A percentile compares a stretch with the other conserved stretches of the same genome.
Conservation (phyloP, 768 basidiomycete genomes). For the Scleroderma citrinum region DNA sequence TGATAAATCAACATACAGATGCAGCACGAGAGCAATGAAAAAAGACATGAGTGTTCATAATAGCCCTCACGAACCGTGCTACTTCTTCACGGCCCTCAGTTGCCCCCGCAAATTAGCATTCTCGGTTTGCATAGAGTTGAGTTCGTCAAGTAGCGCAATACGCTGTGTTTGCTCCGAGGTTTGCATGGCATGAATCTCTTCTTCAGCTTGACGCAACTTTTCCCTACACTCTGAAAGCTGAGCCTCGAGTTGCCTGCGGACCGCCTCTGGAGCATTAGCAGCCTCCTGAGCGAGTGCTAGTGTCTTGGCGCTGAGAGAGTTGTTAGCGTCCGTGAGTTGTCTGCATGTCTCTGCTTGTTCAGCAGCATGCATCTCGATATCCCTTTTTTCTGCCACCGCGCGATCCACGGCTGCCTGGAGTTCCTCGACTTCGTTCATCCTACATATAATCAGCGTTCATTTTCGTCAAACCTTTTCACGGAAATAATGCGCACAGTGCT, state of each 20-base stretch:
- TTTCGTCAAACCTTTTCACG: not conserved
- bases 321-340: slow-evolving; percentile 76
- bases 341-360: slow-evolving; percentile 70
- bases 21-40: not conserved
- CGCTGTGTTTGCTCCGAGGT: slow-evolving; percentile 75
- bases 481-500: slow-evolving; percentile 41
- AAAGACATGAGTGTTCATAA: not conserved
- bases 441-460: slow-evolving; percentile 22
- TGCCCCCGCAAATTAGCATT: slow-evolving; percentile 68
- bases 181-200: slow-evolving; percentile 63
- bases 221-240: slow-evolving; percentile 58
- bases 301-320: slow-evolving; percentile 64
- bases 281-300: slow-evolving; percentile 43
- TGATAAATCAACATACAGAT: slow-evolving; percentile 40
- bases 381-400: slow-evolving; percentile 54
- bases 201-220: slow-evolving; percentile 57
- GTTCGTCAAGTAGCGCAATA: slow-evolving; percentile 81
- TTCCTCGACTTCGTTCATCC: slow-evolving; percentile 59
- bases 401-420: slow-evolving; percentile 60
- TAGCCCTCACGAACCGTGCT: not conserved
- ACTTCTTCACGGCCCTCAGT: slow-evolving; percentile 49
- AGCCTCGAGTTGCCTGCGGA: slow-evolving; percentile 57
- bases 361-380: slow-evolving; percentile 60
- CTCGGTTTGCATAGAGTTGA: slow-evolving; percentile 78
- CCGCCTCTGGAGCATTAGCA: slow-evolving; percentile 32